phyloP scores from a whole-genome alignment of 1,284 basidiomycete species.

The Ceratobasidium sp. region DNA sequence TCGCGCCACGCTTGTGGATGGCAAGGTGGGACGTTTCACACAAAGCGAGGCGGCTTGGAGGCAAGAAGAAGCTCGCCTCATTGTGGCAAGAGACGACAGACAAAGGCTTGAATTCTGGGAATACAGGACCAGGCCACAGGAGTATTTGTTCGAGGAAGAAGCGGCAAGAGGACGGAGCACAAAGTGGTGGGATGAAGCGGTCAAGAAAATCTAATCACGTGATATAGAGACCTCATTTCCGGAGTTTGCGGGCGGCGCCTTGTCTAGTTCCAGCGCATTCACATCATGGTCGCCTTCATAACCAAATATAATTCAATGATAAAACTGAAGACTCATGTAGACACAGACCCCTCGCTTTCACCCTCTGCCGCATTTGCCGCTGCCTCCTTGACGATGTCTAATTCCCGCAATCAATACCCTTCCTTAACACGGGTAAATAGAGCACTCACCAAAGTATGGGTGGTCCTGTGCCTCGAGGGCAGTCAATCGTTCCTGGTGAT shows the following conservation, averaged over 20 bases:
- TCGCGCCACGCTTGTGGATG: constrained; percentile 8
- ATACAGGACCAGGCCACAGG: background rate
- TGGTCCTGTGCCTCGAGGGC: constrained; percentile 92
- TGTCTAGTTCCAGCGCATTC: background rate
- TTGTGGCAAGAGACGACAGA: background rate
- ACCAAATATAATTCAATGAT: constrained; percentile 27
- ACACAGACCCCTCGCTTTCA: constrained; percentile 42
- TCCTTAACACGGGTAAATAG: no score
- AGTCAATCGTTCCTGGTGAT: constrained; percentile 96
- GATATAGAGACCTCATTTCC: constrained; percentile 7
- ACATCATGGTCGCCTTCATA: constrained; percentile 16
- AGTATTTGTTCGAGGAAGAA: background rate
- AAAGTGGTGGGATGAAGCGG: constrained; percentile 21
- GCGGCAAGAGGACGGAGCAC: background rate
- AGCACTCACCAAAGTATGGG: constrained; percentile 82
- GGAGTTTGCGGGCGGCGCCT: constrained; percentile 10
- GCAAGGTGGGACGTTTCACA: constrained; percentile 21
- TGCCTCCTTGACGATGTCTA: constrained; percentile 53
- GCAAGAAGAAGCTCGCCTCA: constrained; percentile 25
- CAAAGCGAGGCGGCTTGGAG: constrained; percentile 32
- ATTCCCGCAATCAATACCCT: constrained; percentile 13
- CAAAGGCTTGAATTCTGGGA: background rate
- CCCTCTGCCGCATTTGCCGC: constrained; percentile 47
- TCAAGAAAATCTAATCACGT: constrained; percentile 35
- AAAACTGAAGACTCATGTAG: constrained; percentile 29